Base-by-base conservation (phyloP, 257 asterid genomes). In the Gentiana macrophylla region DNA sequence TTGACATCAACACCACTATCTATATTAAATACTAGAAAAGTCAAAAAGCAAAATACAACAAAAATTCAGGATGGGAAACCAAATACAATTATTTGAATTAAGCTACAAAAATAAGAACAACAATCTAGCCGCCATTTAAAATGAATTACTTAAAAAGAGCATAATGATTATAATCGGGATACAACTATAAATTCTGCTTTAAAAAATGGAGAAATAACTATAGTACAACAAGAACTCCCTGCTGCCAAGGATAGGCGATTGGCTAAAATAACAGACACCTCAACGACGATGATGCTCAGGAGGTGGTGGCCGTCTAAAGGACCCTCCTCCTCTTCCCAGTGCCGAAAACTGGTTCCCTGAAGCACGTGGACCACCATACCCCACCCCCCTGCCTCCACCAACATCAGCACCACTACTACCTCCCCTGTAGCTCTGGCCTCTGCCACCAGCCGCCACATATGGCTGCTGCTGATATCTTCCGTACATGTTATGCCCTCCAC, bases 261-360 rank as follows among this genome's bases (percentile, higher is more conserved):
- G 35, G 15, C 11, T 1, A 6, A 34, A 55, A 10, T 12, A 3
- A 2, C 33, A 0, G 50, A 10, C n/a, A 13, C 66, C 57, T 70
- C 68, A 83, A 59, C 81, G 76, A 59, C 80, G 76, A 45, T 74
- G 81, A 67, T 75, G 32, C 56, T 79, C 80, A 0, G 86, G 74
- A 3, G 71, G 79, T 5, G 90, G 86, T 10, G 88, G 87, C 57
- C 81, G 60, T 66, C 89, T 77, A 57, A 60, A 72, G 38, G 82
- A 72, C 60, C 95, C 84, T 70, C 96, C 65, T 62, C 95, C 84
- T 72, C 96, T 66, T 49, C 64, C 74, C 72, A 76, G 61, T 33
- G 85, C 70, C 5, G 94, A 72, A 76, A 58, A 87, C 44, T 72
- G 89, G 60, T 87, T 83, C 11, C 86, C 79, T 0, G 80, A 56